Evolutionary conservation across 768 basidiomycete genomes (phyloP), one percentile per base, ranked within the genome.

Genomic region (Pleurotus tuoliensis): DNA sequence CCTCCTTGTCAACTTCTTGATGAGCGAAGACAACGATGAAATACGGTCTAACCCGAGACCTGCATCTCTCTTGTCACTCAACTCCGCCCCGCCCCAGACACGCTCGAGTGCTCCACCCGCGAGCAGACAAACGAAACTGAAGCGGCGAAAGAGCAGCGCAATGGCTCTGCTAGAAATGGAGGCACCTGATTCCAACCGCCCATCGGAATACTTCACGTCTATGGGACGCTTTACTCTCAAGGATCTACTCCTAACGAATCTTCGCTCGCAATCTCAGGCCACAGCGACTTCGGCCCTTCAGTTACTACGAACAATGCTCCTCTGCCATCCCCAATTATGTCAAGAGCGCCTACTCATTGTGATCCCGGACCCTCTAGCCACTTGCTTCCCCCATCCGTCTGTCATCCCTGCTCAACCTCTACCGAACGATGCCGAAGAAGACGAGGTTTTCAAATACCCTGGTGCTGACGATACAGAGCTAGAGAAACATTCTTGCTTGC

Each of bases 141-240:
- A 79, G 53, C 75, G 83, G 46, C 79, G 90, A 56, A 92, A 92
- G 69, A 95, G 92, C 61, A 92, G 88, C 48, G 94, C 93, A 1
- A 92, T 96, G 90, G 74, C 82, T n/a, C 74, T 94, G n/a, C 73
- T 97, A 51, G 90, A 94, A 66, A 84, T 90, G 78, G 87, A 92
- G 66, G 86, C 86, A 1, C 88, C 90, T 1, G 83, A 83, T 12
- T 83, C 89, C 13, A 77, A 82, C 56, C 82, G 79, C 58, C 84
- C 77, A 52, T 84, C 90, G 0, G 86, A 85, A 61, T 97, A 97
- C 71, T 90, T 92, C 68, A 93, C 88, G 1, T 86, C 92, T 0
- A 83, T 90, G 71, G 91, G 88, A 11, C 83, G 94, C 15, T 98
- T 94, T 74, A 95, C 92, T 4, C 77, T 98, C 40, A 94, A 92